A percentile compares a stretch with the other conserved stretches of the same genome.
phyloP scores from a whole-genome alignment of 2,329 filamentous ascomycete genomes.

The Blastomyces percursus region DNA sequence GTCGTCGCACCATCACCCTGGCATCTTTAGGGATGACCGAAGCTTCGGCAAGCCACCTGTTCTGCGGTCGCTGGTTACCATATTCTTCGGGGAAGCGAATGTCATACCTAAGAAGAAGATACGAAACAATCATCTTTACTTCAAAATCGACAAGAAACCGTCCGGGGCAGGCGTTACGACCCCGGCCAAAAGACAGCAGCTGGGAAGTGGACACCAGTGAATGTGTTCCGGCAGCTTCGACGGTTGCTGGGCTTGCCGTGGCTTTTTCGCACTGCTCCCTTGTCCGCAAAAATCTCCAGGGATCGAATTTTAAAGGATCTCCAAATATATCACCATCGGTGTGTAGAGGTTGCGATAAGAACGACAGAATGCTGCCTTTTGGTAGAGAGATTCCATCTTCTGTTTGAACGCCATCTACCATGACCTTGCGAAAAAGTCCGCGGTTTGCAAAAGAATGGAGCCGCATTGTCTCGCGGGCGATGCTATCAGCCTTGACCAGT shows the following conservation, averaged over 20 bases:
- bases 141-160: neutral
- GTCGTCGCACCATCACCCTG: neutral
- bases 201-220: neutral
- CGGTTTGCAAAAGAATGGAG: neutral
- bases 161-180: neutral
- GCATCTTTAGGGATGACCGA: neutral
- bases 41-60: neutral
- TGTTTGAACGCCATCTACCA: neutral
- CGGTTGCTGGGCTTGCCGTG: neutral
- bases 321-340: neutral
- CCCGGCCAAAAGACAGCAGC: neutral
- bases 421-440: neutral
- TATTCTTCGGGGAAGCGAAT: neutral
- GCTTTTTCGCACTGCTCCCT: neutral
- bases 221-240: neutral
- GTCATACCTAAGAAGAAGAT: neutral
- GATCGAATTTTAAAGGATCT: neutral
- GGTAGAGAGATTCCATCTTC: neutral
- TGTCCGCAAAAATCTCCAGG: neutral
- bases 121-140: neutral
- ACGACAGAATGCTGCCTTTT: neutral
- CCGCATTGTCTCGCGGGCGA: neutral
- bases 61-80: neutral
- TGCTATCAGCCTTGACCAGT: neutral
- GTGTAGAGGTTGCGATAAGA: neutral